Evolutionary conservation across 768 basidiomycete genomes (phyloP).

Genomic region (Hydnum rufescens): DNA sequence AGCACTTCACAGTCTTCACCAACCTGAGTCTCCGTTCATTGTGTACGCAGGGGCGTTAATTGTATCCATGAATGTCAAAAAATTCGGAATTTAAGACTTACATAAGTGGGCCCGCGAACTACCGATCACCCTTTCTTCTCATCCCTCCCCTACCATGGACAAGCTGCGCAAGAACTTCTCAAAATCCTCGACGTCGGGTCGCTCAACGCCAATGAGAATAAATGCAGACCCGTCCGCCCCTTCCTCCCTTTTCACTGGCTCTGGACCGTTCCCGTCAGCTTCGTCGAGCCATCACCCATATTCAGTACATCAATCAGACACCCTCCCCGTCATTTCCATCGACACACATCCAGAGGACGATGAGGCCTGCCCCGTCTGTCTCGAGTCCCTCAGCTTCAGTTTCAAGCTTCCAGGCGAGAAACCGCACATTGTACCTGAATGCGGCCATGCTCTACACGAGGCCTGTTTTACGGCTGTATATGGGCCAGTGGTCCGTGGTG

Average conservation of each 20-base stretch:
- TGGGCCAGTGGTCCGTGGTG: slow-evolving; percentile 38
- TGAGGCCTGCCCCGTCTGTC: slow-evolving; percentile 88
- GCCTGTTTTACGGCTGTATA: slow-evolving; percentile 96
- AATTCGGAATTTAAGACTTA: too few relatives aligned
- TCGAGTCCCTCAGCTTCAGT: slow-evolving; percentile 83
- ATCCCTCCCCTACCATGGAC: not conserved
- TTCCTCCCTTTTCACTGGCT: not conserved
- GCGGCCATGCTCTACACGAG: slow-evolving; percentile 95
- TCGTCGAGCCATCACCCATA: slow-evolving; percentile 9
- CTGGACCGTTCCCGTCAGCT: not conserved
- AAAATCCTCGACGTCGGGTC: not conserved
- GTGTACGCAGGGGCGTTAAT: too few relatives aligned
- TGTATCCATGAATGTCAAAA: too few relatives aligned
- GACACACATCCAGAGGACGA: slow-evolving; percentile 51
- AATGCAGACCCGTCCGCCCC: not conserved
- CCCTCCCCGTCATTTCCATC: slow-evolving; percentile 39
- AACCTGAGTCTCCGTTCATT: too few relatives aligned
- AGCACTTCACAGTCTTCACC: too few relatives aligned
- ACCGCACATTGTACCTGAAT: slow-evolving; percentile 91
- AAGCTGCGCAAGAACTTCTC: not conserved
- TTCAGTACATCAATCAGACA: slow-evolving; percentile 6
- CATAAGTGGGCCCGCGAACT: too few relatives aligned
- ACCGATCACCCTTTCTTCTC: not conserved
- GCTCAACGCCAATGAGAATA: not conserved
- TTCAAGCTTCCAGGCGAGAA: slow-evolving; percentile 92